Evolutionary conservation across 2,329 filamentous ascomycete species (phyloP), one percentile per base, ranked within the genome.

Genomic region (Epichloe typhina): DNA sequence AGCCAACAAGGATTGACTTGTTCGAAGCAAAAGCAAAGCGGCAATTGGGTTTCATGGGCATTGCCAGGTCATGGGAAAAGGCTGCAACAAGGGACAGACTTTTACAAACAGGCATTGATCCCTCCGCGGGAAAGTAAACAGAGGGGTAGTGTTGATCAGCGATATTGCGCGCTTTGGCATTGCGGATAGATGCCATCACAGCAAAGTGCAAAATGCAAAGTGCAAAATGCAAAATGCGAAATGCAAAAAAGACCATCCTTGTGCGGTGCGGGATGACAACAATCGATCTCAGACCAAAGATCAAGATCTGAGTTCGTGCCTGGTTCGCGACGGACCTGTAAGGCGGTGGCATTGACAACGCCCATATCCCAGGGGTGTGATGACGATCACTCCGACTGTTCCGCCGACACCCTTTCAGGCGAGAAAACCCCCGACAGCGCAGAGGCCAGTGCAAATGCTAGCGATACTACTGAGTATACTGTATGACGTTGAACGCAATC

Each of bases 331-430:
- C 17, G 6, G 44, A 19, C 17, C 17, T 33, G 42, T 15, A 45
- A 45, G 31, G 38, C 35, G 35, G 9, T 38, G 44, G 44, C 42
- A 46, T 41, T n/a, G 17, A 35, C 37, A 41, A 15, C 19, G 50
- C 38, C 38, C 31, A 44, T 41, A 49, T 46, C 45, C 38, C 43
- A 33, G 47, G 38, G 37, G 12, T 50, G 49, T 48, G 43, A 43
- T 48, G 54, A 52, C 48, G 47, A 52, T 53, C 47, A 47, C 33
- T 42, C 51, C 51, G 49, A 46, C 50, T 45, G 35, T 48, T 49
- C 53, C 53, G 53, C 46, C 33, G 26, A 31, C 17, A 38, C 33
- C 40, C 12, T 31, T 13, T 23, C 26, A 23, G 19, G 26, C 12
- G 41, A 15, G 13, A 41, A 38, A 42, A 26, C 23, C 9, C 33